Base-by-base conservation (phyloP, 108 stramenopile genomes). In the Skeletonema marinoi region DNA sequence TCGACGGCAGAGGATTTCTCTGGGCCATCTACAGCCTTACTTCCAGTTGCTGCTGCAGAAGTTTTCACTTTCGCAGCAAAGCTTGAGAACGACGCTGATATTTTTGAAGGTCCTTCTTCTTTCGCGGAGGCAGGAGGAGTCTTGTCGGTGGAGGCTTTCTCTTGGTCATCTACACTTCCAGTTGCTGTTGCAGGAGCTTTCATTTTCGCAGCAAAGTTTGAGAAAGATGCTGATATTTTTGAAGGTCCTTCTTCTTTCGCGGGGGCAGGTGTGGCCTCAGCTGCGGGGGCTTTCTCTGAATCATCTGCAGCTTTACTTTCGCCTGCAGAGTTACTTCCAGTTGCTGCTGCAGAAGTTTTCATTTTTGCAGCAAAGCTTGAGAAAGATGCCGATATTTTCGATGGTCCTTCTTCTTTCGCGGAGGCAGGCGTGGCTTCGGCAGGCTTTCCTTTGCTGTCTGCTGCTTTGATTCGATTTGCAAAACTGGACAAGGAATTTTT, bases 361-460 rank as follows among this genome's bases (percentile, higher is more conserved):
- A 72, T 39, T 62, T 36, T 41, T n/a, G 60, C 66, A 19, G 78
- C 62, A 4, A 79, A 73, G 66, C 67, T 79, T 48, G 71, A 61
- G 10, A 72, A 60, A 7, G 78, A 66, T 9, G 61, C 30, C 16
- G 65, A 21, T 25, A 56, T 56, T 25, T 56, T 56, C 10, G 54
- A 25, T 10, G 54, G 25, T 25, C 21, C 54, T 56, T 56, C 54
- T 21, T 56, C 54, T 56, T 56, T 56, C 10, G 54, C 4, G 21
- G 54, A 56, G 1, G 54, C 5, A 6, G 25, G 4, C 9, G 54
- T 8, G 25, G 21, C 8, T 25, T 25, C 25, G 25, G 7, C 10
- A 25, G 7, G 2, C 25, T 56, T 56, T n/a, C 54, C 50, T 21
- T 51, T 51, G 50, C 50, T 51, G 50, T 51, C 50, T 51, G 21